Evolutionary conservation across 305 asterid genomes (phyloP).

Genomic region (Rubia balearica): DNA sequence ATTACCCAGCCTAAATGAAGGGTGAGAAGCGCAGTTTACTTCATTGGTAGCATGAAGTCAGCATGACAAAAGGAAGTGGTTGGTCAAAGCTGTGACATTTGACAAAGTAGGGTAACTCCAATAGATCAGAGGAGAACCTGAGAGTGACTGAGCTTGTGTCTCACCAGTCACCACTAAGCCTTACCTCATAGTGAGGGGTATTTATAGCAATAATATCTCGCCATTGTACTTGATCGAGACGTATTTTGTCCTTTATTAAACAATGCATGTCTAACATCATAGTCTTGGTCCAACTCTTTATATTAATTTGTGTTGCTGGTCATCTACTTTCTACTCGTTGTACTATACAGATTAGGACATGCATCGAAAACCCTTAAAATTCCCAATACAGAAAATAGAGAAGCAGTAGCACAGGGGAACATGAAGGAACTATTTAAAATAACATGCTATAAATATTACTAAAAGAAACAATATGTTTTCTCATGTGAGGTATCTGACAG

Average conservation of each 20-base stretch:
- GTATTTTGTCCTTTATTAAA: not conserved
- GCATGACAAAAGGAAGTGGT: not conserved
- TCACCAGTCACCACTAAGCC: not conserved
- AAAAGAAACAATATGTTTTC: too few species aligned
- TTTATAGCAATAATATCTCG: not conserved
- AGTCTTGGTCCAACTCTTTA: not conserved
- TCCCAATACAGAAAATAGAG: not conserved
- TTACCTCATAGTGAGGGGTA: not conserved
- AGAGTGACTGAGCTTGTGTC: not conserved
- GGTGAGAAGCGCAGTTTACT: not conserved
- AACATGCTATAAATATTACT: not conserved
- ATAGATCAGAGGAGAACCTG: not conserved
- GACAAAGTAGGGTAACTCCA: not conserved
- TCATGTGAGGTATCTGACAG: not conserved
- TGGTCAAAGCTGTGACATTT: not conserved
- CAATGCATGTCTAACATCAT: not conserved
- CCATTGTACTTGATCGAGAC: not conserved
- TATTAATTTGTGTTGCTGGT: not conserved
- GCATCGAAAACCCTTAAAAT: not conserved
- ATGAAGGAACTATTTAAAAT: not conserved
- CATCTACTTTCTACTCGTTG: not conserved
- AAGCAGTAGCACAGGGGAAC: not conserved
- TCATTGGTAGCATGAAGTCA: slow-evolving; percentile 1
- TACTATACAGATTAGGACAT: not conserved
- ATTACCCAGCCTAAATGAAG: not conserved